phyloP scores from a whole-genome alignment of 2,329 filamentous ascomycete genomes.

The Scedosporium dehoogii region DNA sequence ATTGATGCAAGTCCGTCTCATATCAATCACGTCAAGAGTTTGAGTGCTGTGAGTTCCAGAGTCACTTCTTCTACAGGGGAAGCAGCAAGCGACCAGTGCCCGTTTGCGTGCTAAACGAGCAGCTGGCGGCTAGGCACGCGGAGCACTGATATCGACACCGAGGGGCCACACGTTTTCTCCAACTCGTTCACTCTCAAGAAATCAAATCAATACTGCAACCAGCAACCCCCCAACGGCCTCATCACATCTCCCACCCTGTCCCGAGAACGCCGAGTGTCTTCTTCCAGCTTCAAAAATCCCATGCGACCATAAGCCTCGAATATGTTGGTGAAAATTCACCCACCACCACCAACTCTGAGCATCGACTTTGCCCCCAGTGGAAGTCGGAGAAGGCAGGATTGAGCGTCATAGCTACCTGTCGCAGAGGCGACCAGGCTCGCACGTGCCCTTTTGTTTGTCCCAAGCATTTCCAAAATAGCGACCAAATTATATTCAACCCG shows the following conservation, averaged over 20 bases:
- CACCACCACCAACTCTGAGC: background rate
- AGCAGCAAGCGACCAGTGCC: too few species aligned
- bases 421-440: background rate
- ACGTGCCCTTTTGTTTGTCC: background rate
- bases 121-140: too few species aligned
- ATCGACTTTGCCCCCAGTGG: conserved; percentile 3
- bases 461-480: background rate
- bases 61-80: too few species aligned
- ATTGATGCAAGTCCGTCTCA: too few species aligned
- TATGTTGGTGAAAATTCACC: conserved; percentile 7
- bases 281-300: background rate
- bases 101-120: too few species aligned
- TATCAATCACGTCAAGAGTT: too few species aligned
- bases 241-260: background rate
- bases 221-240: background rate
- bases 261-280: background rate
- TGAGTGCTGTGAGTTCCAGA: too few species aligned
- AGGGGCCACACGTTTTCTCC: too few species aligned
- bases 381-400: conserved; percentile 3
- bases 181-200: too few species aligned
- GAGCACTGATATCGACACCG: too few species aligned
- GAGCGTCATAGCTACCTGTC: background rate
- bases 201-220: background rate
- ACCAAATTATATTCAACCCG: conserved; percentile 5
- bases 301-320: conserved; percentile 4